Evolutionary conservation across 2,329 filamentous ascomycete species (phyloP), one percentile per base, ranked within the genome.

Genomic region (Aspergillus oerlinghausenensis): DNA sequence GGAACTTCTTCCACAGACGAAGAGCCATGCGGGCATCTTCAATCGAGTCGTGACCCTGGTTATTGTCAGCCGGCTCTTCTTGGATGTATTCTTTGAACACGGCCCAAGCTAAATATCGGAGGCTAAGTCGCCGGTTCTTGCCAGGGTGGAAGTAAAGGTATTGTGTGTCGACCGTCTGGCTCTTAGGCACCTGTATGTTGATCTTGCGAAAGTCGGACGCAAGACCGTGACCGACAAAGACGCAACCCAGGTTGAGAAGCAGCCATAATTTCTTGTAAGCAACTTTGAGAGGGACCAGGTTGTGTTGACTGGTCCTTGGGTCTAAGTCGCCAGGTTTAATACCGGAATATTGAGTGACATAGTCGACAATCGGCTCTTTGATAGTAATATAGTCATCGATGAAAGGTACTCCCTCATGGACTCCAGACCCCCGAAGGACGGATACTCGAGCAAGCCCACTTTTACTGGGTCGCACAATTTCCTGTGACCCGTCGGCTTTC

Each of bases 191-290:
- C 71, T 97, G 90, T 55, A 99, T 97, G 73, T 99, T 99, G 75
- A 96, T 96, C 55, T 96, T 96, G 53, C 94, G 90, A 77, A 99
- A 97, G 74, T 99, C 94, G 65, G 94, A 93, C 63, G 90, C 90
- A 45, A 99, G 80, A 3, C 93, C 93, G 68, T 99, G 94, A 2
- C 94, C 94, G 4, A 99, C 84, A 71, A 99, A 99, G 60, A 90
- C 85, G 75, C 92, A 96, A 50, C 94, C 94, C 0, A 97, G 82
- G 70, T 99, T 99, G 32, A 99, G 83, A 19, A 99, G 82, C 17
- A 97, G 84, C 95, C 95, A 99, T 29, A 99, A 85, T 73, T 97
- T 97, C 76, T 99, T 99, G 80, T 97, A 99, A 1, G 90, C 92
- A 56, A 89, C 84, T 72, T 99, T 99, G 43, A 97, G 81, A 1